phyloP scores from a whole-genome alignment of 768 basidiomycete genomes.

The Lentinula edodes region DNA sequence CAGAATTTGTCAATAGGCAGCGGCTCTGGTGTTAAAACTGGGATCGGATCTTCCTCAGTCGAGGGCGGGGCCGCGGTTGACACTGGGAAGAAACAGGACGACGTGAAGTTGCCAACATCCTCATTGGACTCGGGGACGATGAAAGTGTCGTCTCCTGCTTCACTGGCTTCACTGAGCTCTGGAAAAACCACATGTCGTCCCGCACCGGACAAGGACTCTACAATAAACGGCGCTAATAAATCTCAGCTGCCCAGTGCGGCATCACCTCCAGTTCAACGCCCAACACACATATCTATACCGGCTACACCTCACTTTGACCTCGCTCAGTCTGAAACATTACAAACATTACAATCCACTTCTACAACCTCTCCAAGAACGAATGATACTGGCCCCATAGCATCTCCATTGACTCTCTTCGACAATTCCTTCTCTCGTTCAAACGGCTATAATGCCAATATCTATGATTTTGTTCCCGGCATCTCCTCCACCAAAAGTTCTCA shows the following conservation, averaged over 20 bases:
- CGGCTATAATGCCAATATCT: neutral
- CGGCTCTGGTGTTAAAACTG: neutral
- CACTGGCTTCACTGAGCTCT: neutral
- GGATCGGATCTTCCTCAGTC: neutral
- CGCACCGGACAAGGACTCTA: neutral
- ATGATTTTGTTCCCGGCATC: neutral
- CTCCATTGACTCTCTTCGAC: neutral
- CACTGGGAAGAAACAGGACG: neutral
- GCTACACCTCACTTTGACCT: neutral
- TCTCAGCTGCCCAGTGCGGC: no score
- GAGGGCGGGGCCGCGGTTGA: neutral
- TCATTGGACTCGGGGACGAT: neutral
- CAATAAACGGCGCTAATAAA: no score
- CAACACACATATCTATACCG: neutral
- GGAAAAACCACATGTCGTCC: neutral
- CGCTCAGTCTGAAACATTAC: neutral
- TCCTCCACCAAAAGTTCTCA: neutral
- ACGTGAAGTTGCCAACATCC: neutral
- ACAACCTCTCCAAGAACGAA: neutral
- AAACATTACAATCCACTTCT: neutral
- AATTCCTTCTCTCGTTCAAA: neutral
- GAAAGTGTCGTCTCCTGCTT: neutral
- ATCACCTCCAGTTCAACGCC: neutral
- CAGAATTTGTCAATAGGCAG: neutral
- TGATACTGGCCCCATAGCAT: neutral